These are phyloP conservation scores for Mortierella antarctica DNA, from an alignment of 192 early-diverging fungal genomes.

Conservation along the genomic window DNA sequence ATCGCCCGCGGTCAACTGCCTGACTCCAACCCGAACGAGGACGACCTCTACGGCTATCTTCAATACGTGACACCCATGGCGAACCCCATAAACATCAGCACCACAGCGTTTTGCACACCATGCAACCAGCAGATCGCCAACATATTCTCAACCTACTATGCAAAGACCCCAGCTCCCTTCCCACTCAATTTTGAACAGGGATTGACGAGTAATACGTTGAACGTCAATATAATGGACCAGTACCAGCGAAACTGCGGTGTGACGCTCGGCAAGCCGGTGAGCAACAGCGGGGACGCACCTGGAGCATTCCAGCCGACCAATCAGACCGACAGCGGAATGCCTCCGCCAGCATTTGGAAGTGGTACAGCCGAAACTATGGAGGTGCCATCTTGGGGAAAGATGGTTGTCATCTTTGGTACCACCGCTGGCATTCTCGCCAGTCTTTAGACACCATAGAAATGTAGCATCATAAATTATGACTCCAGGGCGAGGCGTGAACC, in stretches of 20 bases:
- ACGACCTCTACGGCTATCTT: slow-evolving; percentile 32
- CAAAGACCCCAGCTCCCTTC: slow-evolving; percentile 2
- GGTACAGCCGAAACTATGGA: neutral
- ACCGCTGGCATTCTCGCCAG: neutral
- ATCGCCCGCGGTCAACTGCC: slow-evolving; percentile 23
- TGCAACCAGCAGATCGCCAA: slow-evolving; percentile 38
- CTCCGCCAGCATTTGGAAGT: neutral
- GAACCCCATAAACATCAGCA: neutral
- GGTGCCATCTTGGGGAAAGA: neutral
- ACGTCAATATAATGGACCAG: slow-evolving; percentile 6
- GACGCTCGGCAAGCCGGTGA: slow-evolving; percentile 8
- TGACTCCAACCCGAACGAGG: slow-evolving; percentile 20
- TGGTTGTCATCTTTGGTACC: neutral
- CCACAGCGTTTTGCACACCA: slow-evolving; percentile 1
- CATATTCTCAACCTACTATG: slow-evolving; percentile 32
- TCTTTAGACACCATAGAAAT: neutral
- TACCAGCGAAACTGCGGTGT: slow-evolving; percentile 26
- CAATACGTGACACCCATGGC: slow-evolving; percentile 26
- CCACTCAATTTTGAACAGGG: slow-evolving; percentile 2
- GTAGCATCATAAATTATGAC: neutral
- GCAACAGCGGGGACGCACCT: neutral
- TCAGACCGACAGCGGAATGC: slow-evolving; percentile 1
- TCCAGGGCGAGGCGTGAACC: neutral
- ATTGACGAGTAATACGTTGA: slow-evolving; percentile 1
- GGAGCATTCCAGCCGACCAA: slow-evolving; percentile 22